Conservation (phyloP, 2,329 filamentous ascomycete genomes). For the Xylariaceae sp. region DNA sequence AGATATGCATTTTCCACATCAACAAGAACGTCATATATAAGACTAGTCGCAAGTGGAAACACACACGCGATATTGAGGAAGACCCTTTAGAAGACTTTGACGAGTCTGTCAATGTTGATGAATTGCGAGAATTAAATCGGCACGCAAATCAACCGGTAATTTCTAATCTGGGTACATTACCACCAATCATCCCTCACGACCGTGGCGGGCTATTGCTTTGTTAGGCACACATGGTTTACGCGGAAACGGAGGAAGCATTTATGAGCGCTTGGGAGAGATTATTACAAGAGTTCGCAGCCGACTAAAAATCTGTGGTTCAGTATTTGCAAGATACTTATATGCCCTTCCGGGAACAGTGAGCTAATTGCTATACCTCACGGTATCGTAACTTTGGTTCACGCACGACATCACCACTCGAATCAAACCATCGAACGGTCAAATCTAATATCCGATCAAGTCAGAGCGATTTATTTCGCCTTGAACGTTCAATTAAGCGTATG, state of each 20-base stretch:
- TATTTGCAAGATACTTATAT: neutral
- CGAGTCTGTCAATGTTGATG: neutral
- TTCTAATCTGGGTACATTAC: neutral
- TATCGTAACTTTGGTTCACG: neutral
- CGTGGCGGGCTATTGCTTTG: neutral
- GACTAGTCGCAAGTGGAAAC: neutral
- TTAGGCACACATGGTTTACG: neutral
- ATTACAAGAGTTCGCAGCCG: neutral
- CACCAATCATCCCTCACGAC: neutral
- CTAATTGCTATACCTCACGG: neutral
- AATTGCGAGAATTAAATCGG: neutral
- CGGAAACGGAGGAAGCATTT: neutral
- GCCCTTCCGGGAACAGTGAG: neutral
- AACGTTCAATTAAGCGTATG: neutral
- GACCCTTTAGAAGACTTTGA: neutral
- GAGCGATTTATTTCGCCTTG: neutral
- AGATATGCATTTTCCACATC: neutral
- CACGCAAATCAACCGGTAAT: neutral
- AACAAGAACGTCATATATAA: neutral
- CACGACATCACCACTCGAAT: neutral
- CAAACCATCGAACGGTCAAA: neutral
- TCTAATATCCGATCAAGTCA: neutral
- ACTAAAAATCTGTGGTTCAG: neutral
- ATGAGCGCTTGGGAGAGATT: neutral
- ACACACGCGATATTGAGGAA: neutral